Conservation (phyloP, 208 protist species). For the Crithidia sp. region DNA sequence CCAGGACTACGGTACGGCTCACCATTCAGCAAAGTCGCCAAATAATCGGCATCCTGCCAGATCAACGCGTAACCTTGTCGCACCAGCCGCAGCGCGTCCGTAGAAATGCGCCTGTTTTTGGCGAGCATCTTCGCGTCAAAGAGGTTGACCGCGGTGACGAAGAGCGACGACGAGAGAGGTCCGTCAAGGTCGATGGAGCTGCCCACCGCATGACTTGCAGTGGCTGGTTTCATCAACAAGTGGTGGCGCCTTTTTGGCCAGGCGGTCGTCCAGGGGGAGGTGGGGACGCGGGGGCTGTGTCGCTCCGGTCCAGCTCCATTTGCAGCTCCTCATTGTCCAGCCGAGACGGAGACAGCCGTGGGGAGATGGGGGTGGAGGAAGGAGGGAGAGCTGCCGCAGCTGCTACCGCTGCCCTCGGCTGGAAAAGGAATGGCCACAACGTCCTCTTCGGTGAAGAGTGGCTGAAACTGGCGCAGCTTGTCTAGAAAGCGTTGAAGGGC, state of each 20-base stretch:
- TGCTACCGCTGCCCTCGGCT: slow-evolving; percentile 28
- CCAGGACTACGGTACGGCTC: slow-evolving; percentile 9
- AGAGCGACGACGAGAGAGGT: slow-evolving; percentile 55
- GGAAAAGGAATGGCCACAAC: slow-evolving; percentile 70
- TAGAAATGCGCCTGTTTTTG: slow-evolving; percentile 58
- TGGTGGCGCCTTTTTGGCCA: not conserved
- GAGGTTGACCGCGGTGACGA: slow-evolving; percentile 66
- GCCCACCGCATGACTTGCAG: not conserved
- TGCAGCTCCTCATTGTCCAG: slow-evolving; percentile 21
- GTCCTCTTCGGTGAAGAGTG: slow-evolving; percentile 82
- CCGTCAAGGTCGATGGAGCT: slow-evolving; percentile 56
- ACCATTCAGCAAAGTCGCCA: slow-evolving; percentile 21
- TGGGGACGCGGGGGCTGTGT: not conserved
- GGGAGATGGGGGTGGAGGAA: slow-evolving; percentile 5
- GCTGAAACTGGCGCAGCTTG: slow-evolving; percentile 70
- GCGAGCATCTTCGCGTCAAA: slow-evolving; percentile 70
- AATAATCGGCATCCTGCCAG: slow-evolving; percentile 56
- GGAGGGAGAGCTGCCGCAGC: slow-evolving; percentile 40
- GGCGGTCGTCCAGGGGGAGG: not conserved
- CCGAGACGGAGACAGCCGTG: slow-evolving; percentile 28
- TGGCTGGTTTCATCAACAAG: not conserved
- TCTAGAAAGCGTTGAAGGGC: slow-evolving; percentile 66
- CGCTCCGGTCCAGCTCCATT: not conserved
- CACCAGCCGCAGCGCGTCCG: slow-evolving; percentile 72
- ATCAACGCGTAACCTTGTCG: slow-evolving; percentile 73